Evolutionary conservation across 75 land plant species (phyloP).

Genomic region (Ceratopteris richardii): DNA sequence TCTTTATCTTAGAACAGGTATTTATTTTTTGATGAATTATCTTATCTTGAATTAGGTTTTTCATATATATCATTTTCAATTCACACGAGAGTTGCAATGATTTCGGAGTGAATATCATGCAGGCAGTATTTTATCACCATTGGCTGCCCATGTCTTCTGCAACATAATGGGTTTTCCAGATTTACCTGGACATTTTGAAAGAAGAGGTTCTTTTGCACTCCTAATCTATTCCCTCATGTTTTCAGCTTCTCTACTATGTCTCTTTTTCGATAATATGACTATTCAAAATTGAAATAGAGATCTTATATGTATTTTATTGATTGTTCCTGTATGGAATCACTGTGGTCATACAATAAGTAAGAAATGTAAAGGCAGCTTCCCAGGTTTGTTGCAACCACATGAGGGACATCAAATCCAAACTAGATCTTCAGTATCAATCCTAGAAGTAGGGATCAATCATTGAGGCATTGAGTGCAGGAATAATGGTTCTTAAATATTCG

Average conservation of each 20-base stretch:
- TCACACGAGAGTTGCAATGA: not conserved
- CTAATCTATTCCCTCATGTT: not conserved
- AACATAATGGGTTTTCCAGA: constrained; percentile 89
- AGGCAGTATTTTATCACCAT: constrained; percentile 69
- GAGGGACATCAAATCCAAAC: too few relatives aligned
- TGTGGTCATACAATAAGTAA: too few relatives aligned
- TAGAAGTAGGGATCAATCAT: too few relatives aligned
- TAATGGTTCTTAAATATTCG: too few relatives aligned
- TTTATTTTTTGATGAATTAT: not conserved
- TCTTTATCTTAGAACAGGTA: constrained; percentile 80
- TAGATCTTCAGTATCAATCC: too few relatives aligned
- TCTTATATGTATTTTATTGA: too few relatives aligned
- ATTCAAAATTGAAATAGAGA: too few relatives aligned
- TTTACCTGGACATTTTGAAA: constrained; percentile 2
- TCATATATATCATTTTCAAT: not conserved
- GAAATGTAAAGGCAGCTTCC: too few relatives aligned
- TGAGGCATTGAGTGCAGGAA: too few relatives aligned
- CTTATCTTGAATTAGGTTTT: not conserved
- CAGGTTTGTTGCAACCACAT: too few relatives aligned
- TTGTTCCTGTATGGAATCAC: too few relatives aligned
- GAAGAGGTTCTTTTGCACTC: not conserved
- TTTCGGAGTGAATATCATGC: constrained; percentile 3
- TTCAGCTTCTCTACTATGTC: not conserved
- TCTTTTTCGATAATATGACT: too few relatives aligned
- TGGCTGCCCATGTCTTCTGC: constrained; percentile 77